Evolutionary conservation across 2,329 filamentous ascomycete species (phyloP), one percentile per base, ranked within the genome.

Genomic region (Neurospora sp.): DNA sequence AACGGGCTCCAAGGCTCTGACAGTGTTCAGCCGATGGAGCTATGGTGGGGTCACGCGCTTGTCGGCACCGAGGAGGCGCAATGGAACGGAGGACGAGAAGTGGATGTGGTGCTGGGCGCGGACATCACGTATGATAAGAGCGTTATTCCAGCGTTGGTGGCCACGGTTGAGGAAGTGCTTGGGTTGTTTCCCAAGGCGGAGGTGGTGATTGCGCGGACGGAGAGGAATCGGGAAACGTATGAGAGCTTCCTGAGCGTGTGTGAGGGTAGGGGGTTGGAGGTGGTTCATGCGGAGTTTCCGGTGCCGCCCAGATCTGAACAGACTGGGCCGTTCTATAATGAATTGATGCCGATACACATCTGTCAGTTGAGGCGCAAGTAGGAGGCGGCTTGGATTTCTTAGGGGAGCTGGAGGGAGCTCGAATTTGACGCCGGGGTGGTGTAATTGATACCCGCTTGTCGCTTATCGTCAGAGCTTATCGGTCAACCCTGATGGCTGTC

Each of bases 91-190:
- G 82, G 82, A 19, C 75, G 76, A 4, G 74, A 77, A 2, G 77
- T 88, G 65, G 89, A 94, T 77, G 79, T 92, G 4, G 85, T 94
- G 2, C 79, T 95, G 37, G 92, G 91, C 4, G 91, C 92, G 40
- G 92, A 95, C 77, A 86, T 95, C 79, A 94, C 90, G 0, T 95
- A 94, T 78, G 91, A 95, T 76, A 83, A 83, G 71, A 82, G 82
- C 41, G 84, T 87, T 57, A 88, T 91, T 67, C 86, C 88, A 0
- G 82, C 87, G 1, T 82, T 95, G 33, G 83, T 92, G 2, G 84
- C 83, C 3, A 93, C 91, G 3, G 78, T 94, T 68, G 80, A 84
- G 39, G 85, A 89, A 67, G 80, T 93, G 12, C 86, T 91, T 67
- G 81, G 81, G 1, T 76, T 88, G 69, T 87, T 87, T 72, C 85